A percentile compares a stretch with the other conserved stretches of the same genome.
Conservation (phyloP, 2,329 filamentous ascomycete species). For the Cercospora janseana region DNA sequence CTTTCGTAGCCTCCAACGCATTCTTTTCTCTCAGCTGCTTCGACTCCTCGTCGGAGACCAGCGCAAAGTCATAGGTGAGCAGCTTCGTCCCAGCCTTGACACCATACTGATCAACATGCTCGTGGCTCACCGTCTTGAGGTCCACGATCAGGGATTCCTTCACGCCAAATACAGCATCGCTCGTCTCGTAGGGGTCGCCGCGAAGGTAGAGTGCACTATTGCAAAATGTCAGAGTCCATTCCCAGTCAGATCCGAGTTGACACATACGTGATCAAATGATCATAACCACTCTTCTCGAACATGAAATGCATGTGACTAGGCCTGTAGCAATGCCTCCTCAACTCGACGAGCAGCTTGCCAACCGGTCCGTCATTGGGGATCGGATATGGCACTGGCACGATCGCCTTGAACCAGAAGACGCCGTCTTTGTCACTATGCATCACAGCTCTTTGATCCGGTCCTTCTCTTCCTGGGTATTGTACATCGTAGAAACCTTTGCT, state of each 20-base stretch:
- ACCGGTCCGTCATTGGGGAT: slow-evolving; percentile 84
- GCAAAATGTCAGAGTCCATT: not conserved
- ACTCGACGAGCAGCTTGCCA: slow-evolving; percentile 62
- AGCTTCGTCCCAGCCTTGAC: slow-evolving; percentile 61
- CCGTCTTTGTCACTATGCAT: slow-evolving; percentile 69
- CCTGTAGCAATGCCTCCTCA: slow-evolving; percentile 74
- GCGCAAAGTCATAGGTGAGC: slow-evolving; percentile 67
- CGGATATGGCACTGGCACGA: slow-evolving; percentile 80
- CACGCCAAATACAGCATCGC: slow-evolving; percentile 82
- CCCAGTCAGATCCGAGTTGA: not conserved
- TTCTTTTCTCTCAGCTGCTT: slow-evolving; percentile 63
- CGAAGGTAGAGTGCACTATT: slow-evolving; percentile 71
- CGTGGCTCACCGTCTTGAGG: slow-evolving; percentile 52
- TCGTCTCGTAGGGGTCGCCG: slow-evolving; percentile 76
- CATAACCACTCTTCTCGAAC: slow-evolving; percentile 76
- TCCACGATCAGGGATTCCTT: slow-evolving; percentile 77
- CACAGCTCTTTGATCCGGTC: slow-evolving; percentile 70
- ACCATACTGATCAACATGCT: slow-evolving; percentile 58
- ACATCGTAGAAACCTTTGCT: slow-evolving; percentile 79
- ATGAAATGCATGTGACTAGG: slow-evolving; percentile 85
- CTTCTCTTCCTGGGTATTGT: slow-evolving; percentile 63
- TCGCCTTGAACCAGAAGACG: slow-evolving; percentile 78
- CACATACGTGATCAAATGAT: slow-evolving; percentile 77
- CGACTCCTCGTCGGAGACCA: slow-evolving; percentile 70
- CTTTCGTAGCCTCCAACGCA: slow-evolving; percentile 65